Percentiles rank a stretch among this genome's conserved stretches.
Conservation (phyloP, 2,329 filamentous ascomycete species). For the Acephala macrosclerotiorum region DNA sequence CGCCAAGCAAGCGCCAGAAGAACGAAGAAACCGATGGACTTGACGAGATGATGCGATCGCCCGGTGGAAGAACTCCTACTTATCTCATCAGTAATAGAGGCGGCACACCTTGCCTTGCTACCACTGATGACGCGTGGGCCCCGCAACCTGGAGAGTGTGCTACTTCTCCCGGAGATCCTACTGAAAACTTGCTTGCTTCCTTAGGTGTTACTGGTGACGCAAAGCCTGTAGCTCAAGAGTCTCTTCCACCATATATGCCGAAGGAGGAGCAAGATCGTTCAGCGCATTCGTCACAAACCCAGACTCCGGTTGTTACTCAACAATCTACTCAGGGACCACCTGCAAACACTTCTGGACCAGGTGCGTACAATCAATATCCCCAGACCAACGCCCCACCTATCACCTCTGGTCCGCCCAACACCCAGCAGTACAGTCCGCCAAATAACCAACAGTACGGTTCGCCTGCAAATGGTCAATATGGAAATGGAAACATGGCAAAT, state of each 20-base stretch:
- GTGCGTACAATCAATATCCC: not conserved
- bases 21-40: conserved; percentile 18
- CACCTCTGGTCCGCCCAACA: conserved; percentile 10
- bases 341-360: not conserved
- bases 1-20: conserved; percentile 40
- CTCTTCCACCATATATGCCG: conserved; percentile 25
- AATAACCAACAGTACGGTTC: conserved; percentile 19
- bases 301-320: conserved; percentile 11
- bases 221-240: conserved; percentile 41
- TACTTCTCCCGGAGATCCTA: conserved; percentile 35
- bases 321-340: conserved; percentile 9
- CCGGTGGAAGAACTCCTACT: conserved; percentile 23
- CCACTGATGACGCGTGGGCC: conserved; percentile 41
- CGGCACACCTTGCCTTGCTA: conserved; percentile 36
- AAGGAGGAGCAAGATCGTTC: conserved; percentile 17
- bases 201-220: conserved; percentile 46
- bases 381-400: conserved; percentile 7
- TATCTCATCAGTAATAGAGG: conserved; percentile 27
- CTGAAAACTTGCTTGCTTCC: conserved; percentile 44
- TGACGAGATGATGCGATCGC: conserved; percentile 16
- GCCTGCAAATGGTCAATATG: conserved; percentile 1
- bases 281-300: conserved; percentile 12
- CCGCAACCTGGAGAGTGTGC: conserved; percentile 41
- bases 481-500: not conserved
- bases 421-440: conserved; percentile 17